These are phyloP conservation scores for Haematococcus lacustris DNA, from an alignment of 139 green algal genomes.

Conservation along the genomic window DNA sequence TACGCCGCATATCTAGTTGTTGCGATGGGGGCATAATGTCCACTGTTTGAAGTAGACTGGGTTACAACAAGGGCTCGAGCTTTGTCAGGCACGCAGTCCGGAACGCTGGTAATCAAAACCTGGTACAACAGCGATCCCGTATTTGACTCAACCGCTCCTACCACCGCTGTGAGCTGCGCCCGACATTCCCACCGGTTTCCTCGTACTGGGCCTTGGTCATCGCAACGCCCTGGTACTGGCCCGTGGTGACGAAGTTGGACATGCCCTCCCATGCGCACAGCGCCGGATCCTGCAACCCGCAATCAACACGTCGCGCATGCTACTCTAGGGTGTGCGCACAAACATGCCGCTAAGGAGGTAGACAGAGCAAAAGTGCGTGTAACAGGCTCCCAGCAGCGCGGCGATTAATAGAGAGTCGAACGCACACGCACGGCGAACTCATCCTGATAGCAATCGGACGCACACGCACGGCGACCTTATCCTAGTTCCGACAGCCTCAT, in stretches of 20 bases:
- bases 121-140: no score
- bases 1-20: no score
- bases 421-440: neutral
- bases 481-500: neutral
- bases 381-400: neutral
- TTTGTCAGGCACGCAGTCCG: no score
- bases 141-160: no score
- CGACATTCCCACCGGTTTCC: conserved; percentile 36
- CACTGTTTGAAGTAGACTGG: no score
- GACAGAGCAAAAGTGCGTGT: neutral
- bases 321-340: neutral
- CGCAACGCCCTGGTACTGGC: conserved; percentile 29
- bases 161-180: no score
- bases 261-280: conserved; percentile 56
- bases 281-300: conserved; percentile 30
- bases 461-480: neutral
- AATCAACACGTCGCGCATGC: neutral
- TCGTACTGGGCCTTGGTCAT: conserved; percentile 50
- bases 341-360: no score
- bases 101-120: no score
- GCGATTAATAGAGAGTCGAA: neutral
- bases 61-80: no score
- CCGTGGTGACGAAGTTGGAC: conserved; percentile 29
- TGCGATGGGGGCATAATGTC: no score
- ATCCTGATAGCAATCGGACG: neutral